phyloP scores from a whole-genome alignment of 495 filamentous ascomycete genomes.

The Schizothecium vesticola region DNA sequence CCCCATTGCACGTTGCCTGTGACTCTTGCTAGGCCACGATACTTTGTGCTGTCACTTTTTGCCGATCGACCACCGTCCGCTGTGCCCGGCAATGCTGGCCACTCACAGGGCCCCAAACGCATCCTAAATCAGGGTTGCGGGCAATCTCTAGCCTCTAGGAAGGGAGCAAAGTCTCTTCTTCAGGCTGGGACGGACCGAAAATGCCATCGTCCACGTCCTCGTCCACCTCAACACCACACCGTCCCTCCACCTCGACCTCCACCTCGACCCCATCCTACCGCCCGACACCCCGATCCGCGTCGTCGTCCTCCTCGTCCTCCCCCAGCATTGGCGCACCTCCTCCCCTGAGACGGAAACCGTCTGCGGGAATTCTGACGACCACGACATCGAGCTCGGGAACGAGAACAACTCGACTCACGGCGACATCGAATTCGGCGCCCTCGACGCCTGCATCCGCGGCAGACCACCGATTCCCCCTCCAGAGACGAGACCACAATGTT shows the following conservation, averaged over 20 bases:
- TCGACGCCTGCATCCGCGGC: not conserved
- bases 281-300: not conserved
- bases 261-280: not conserved
- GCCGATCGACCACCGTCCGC: conserved; percentile 5
- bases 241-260: not conserved
- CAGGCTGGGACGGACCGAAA: conserved; percentile 2
- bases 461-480: conserved; percentile 23
- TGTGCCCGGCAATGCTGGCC: conserved; percentile 21
- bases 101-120: conserved; percentile 27
- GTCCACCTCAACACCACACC: not conserved
- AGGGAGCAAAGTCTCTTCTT: conserved; percentile 10
- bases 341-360: conserved; percentile 16
- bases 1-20: not conserved
- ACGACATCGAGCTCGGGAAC: conserved; percentile 20
- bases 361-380: conserved; percentile 31
- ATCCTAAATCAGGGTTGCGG: conserved; percentile 25
- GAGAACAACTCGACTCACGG: conserved; percentile 28
- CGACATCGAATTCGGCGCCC: conserved; percentile 13
- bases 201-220: conserved; percentile 7
- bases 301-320: not conserved
- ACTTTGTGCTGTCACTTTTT: not conserved
- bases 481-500: conserved; percentile 41
- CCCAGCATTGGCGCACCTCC: not conserved
- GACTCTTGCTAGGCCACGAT: conserved; percentile 1
- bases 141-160: conserved; percentile 3